Base-by-base conservation (phyloP, 106 monocot species). In the Platanthera guangdongensis region DNA sequence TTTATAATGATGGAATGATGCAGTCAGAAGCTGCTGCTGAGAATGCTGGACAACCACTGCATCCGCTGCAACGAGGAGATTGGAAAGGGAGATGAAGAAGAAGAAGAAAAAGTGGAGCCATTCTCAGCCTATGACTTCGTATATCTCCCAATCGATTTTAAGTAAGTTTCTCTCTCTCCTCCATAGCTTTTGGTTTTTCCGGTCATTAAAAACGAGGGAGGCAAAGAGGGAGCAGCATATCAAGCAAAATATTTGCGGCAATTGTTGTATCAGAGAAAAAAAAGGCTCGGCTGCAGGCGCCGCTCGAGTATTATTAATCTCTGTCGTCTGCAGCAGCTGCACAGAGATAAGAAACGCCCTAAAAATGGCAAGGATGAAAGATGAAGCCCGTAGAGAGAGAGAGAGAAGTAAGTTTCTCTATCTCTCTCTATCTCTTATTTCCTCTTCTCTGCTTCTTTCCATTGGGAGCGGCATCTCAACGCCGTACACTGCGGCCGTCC, bases 61-160 rank as follows among this genome's bases (percentile, higher is more conserved):
- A 89, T 97, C 47, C 87, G 86, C 62, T 93, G 87, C 91, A 97
- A 97, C 81, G 93, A 91, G 82, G 78, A 87, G 86, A 87, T 91
- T 53, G 78, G 64, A 10, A 86, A 68, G 47, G 59, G 68, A 74
- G 74, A 53, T 0, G 53, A 53, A 10, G 53, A 53, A 14, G 60
- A 60, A 6, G 60, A 75, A 39, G 39, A 39, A 2, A 3, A 39
- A 19, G 75, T 78, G 16, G 86, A 84, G 76, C 87, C 93, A 0
- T 78, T 83, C 14, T 97, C 96, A 7, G 80, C 96, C 78, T 97
- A 97, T 45, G 96, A 97, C 79, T 97, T 97, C 53, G 93, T 97
- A 67, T 97, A 97, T 57, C 96, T 97, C 73, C 96, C 96, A 28
- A 97, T 97, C 30, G 96, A 97, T 89, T 97, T 97, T 88, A 97